Evolutionary conservation across 2,329 filamentous ascomycete species (phyloP), one percentile per base, ranked within the genome.

Genomic region (Paracamarosporium sp.): DNA sequence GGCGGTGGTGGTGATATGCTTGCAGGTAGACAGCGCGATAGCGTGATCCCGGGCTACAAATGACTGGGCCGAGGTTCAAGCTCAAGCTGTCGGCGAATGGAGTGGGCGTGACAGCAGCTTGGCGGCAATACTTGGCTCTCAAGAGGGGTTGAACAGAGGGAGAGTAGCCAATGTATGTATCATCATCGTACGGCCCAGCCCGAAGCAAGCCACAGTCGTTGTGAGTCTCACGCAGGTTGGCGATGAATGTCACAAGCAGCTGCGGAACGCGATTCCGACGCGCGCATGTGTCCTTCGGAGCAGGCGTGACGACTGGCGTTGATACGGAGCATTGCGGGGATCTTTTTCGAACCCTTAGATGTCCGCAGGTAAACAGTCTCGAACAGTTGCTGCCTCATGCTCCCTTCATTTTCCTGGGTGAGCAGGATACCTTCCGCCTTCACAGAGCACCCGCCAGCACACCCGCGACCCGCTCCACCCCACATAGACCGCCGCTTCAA

Each of bases 11-110:
- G 31, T 45, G 43, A 43, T 35, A 24, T 41, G 47, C 45, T 28
- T 20, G 50, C 9, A 47, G 41, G 45, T 47, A 46, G 55, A 46
- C 15, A 53, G 55, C 53, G 60, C 61, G 67, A 65, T 61, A 60
- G 63, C 56, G 58, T 65, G 66, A 70, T 62, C 61, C n/a, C n/a
- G n/a, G n/a, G n/a, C n/a, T 57, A 60, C 57, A 50, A 54, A 47
- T 27, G 51, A 56, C 53, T 62, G 67, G 65, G 59, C 72, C 70
- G 71, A 73, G 72, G 72, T 71, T 62, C 53, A 61, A 54, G 47
- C 56, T 51, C 46, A 53, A 35, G 46, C 33, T 53, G 50, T 45
- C 28, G 46, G 35, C 53, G n/a, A 13, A 27, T 40, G 33, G 4
- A 25, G 20, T 22, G 20, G 30, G 33, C 22, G 46, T 5, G 17